Evolutionary conservation across 2,329 filamentous ascomycete genomes (phyloP).

Genomic region (Botrytis sinoallii): DNA sequence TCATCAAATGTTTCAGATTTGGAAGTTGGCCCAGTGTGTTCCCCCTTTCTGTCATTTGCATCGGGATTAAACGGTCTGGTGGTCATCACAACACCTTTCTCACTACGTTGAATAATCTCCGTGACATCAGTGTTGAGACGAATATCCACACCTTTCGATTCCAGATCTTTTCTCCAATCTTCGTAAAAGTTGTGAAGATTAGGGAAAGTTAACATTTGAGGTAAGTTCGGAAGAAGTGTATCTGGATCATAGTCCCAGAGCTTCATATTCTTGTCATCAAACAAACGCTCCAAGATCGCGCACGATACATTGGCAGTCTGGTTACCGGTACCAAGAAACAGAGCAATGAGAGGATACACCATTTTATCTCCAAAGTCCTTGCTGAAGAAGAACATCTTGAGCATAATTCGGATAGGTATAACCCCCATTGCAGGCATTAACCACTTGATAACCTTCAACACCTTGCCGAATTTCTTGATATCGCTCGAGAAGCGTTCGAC

Average conservation of each 20-base stretch:
- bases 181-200: constrained; percentile 60
- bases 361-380: constrained; percentile 69
- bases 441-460: constrained; percentile 49
- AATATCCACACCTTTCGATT: constrained; percentile 54
- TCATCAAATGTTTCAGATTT: constrained; percentile 59
- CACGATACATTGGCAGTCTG: constrained; percentile 69
- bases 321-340: constrained; percentile 72
- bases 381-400: constrained; percentile 66
- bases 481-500: constrained; percentile 54
- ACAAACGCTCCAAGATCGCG: constrained; percentile 62
- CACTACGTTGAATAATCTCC: constrained; percentile 49
- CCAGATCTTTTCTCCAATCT: constrained; percentile 54
- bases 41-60: constrained; percentile 46
- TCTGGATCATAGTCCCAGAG: constrained; percentile 57
- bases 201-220: constrained; percentile 65
- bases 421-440: constrained; percentile 59
- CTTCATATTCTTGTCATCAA: constrained; percentile 56
- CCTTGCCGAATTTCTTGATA: constrained; percentile 49
- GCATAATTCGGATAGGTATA: constrained; percentile 60
- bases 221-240: constrained; percentile 55
- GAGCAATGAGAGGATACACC: constrained; percentile 66
- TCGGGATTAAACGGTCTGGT: constrained; percentile 44
- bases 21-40: constrained; percentile 42
- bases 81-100: constrained; percentile 51
- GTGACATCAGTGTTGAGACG: constrained; percentile 56